Evolutionary conservation across 768 basidiomycete genomes (phyloP), one percentile per base, ranked within the genome.

Genomic region (Podaxis sp.): DNA sequence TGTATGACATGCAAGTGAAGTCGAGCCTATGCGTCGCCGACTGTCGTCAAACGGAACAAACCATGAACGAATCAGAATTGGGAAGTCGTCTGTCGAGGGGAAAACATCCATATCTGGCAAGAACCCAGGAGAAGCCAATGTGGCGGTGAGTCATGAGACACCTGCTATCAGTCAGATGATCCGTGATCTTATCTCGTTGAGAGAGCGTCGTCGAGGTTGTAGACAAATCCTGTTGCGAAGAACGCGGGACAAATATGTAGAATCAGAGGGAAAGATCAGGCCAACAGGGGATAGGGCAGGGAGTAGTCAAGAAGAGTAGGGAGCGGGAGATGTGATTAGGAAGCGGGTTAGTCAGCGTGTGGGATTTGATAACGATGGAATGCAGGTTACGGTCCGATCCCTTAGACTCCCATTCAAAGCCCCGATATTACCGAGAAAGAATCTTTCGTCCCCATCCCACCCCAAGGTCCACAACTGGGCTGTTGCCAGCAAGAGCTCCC

Each of bases 371-470:
- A 59, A 59, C 8, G 55, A 13, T 11, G 24, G 37, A 47, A 47
- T 58, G 33, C 29, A 54, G 13, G 13, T 0, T 25, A 22, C 58
- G 58, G 58, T 25, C 58, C 58, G 58, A 59, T 40, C 24, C 33
- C 33, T 9, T 24, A 43, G 22, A 22, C 19, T 55, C 19, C 19
- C 25, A 59, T 59, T 59, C 57, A 50, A 49, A 59, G 47, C 6
- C 36, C 57, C 57, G 49, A 38, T 19, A 46, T 55, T 55, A 11
- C 29, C 54, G 54, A 24, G 13, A 19, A 38, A 37, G 53, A 55
- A 40, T 57, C 29, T 54, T 63, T 60, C 36, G 55, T 57, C 54
- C 52, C 53, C 50, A 59, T 57, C 53, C 62, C 54, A 46, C 63
- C 58, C 24, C 58, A 63, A 33, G 62, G 51, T 57, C 54, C 54